Evolutionary conservation across 1,284 basidiomycete genomes (phyloP), one percentile per base, ranked within the genome.

Genomic region (Ustilago lituana): DNA sequence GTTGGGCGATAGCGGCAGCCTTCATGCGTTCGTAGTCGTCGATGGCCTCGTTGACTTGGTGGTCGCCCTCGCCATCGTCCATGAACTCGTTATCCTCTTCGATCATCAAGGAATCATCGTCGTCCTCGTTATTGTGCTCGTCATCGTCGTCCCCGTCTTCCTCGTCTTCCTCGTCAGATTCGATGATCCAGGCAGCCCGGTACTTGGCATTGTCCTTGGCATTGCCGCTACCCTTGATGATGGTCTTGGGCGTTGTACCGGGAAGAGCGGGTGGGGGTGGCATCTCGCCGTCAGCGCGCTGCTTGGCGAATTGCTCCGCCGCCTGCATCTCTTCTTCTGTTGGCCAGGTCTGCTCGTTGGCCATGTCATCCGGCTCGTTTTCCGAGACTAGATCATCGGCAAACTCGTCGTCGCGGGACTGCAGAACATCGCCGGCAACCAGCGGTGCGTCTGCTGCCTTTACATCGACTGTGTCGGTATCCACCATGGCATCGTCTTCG

Each of bases 271-370:
- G 76, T 2, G 79, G 78, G 2, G 70, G 68, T 9, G 53, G 53
- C 50, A 68, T 65, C 22, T 64, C 64, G 22, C 69, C 73, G 15
- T 70, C 40, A 12, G 49, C 60, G 10, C 49, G 63, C 10, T 52
- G 48, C 38, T 48, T 48, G 17, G 65, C 59, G 26, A 66, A 65
- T 17, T 32, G 31, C 19, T 77, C 70, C 32, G 68, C 70, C 9
- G 58, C 57, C 85, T 69, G 61, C 89, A 98, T 92, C 82, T 98
- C 95, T 74, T 98, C 95, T 81, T 98, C 94, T 0, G 94, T 97
- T 0, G 95, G 95, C 94, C 95, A 98, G 0, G 95, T 98, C 83
- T 98, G 95, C 79, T 98, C 95, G 79, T 95, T 95, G 14, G 87
- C 88, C 83, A 97, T 86, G 60, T 92, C 88, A 75, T 98, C 93